phyloP scores from a whole-genome alignment of 2,329 filamentous ascomycete species.

The Fusarium nanum region DNA sequence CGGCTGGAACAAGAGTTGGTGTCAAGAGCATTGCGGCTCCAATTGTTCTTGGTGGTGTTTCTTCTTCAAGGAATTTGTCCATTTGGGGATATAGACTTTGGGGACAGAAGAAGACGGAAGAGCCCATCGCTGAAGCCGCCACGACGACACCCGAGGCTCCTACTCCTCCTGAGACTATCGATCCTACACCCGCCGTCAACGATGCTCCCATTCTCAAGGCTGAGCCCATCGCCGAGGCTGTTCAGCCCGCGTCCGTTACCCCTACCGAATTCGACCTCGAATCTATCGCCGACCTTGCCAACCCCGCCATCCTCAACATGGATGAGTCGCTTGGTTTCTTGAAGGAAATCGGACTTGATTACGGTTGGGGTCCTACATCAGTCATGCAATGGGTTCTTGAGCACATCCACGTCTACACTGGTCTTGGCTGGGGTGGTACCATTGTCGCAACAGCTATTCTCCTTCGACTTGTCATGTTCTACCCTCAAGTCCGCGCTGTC shows the following conservation, averaged over 20 bases:
- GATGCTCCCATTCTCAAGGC: constrained; percentile 37
- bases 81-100: constrained; percentile 49
- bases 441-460: constrained; percentile 74
- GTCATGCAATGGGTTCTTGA: constrained; percentile 82
- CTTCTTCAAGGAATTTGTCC: constrained; percentile 49
- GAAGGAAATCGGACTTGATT: constrained; percentile 84
- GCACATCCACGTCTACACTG: constrained; percentile 80
- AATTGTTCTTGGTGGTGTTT: constrained; percentile 48
- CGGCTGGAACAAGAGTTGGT: constrained; percentile 41
- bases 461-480: constrained; percentile 73
- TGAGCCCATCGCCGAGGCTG: constrained; percentile 33
- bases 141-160: constrained; percentile 36
- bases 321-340: constrained; percentile 86
- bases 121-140: constrained; percentile 31
- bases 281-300: constrained; percentile 51
- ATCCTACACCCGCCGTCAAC: constrained; percentile 16
- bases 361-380: constrained; percentile 82
- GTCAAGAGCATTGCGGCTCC: constrained; percentile 42
- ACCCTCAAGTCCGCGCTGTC: constrained; percentile 61
- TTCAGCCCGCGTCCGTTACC: constrained; percentile 38
- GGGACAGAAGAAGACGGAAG: constrained; percentile 47
- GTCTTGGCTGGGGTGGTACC: constrained; percentile 84
- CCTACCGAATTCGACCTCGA: constrained; percentile 51
- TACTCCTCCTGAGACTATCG: constrained; percentile 28
- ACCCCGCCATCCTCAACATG: constrained; percentile 65